Percentiles rank a stretch among this genome's conserved stretches.
Conservation (phyloP, 129 eudicot genomes). For the Calendula officinalis region DNA sequence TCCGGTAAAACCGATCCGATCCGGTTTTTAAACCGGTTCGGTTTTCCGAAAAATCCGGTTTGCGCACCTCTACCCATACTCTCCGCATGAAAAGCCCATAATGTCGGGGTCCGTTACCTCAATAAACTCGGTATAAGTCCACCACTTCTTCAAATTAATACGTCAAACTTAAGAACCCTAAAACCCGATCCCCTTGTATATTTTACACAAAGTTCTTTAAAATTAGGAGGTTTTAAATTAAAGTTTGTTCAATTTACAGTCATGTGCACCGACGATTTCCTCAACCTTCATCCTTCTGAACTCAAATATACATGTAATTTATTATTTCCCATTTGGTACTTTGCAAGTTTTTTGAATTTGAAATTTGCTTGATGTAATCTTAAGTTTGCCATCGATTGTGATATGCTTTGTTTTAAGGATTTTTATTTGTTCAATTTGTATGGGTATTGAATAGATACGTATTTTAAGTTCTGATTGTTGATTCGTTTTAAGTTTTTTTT, state of each 20-base stretch:
- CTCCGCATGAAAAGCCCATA: neutral
- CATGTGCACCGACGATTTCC: slow-evolving; percentile 73
- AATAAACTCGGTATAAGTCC: neutral
- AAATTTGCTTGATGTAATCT: slow-evolving; percentile 11
- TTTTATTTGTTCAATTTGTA: slow-evolving; percentile 6
- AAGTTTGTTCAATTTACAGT: slow-evolving; percentile 26
- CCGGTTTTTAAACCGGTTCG: too few relatives aligned
- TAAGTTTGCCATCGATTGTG: too few relatives aligned
- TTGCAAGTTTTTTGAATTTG: neutral
- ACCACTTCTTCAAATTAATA: slow-evolving; percentile 16
- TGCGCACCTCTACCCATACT: neutral
- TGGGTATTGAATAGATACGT: neutral
- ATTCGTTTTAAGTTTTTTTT: slow-evolving; percentile 15
- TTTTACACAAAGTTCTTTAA: slow-evolving; percentile 14
- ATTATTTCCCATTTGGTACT: neutral
- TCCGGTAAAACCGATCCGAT: too few relatives aligned
- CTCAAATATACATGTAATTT: slow-evolving; percentile 82
- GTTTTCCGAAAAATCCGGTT: neutral
- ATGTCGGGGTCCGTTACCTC: slow-evolving; percentile 18
- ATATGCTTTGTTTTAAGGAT: too few relatives aligned
- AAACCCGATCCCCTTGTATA: slow-evolving; percentile 2
- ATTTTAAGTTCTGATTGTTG: slow-evolving; percentile 5
- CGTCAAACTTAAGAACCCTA: slow-evolving; percentile 37
- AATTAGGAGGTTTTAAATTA: slow-evolving; percentile 12
- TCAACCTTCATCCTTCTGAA: too few relatives aligned